Evolutionary conservation across 225 moss, liverwort and hornwort species (phyloP).

Genomic region (Pseudisothecium myosuroides): DNA sequence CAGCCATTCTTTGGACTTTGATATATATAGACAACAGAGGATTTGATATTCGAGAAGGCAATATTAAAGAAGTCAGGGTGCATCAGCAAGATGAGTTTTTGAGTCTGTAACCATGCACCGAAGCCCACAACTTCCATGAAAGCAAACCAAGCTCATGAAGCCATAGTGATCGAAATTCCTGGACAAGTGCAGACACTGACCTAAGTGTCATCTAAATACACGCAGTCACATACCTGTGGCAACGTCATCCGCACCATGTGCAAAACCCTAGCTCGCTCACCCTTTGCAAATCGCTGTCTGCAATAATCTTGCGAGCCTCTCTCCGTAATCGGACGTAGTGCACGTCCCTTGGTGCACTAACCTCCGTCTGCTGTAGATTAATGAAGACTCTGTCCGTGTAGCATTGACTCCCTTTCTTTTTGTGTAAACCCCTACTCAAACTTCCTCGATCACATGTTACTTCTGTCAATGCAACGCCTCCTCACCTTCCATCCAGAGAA

Average conservation of each 20-base stretch:
- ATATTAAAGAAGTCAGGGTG: too few relatives aligned
- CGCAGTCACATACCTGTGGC: not conserved
- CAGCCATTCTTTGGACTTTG: not conserved
- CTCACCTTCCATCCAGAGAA: not conserved
- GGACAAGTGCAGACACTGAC: not conserved
- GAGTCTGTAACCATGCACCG: not conserved
- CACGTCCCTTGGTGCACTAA: too few relatives aligned
- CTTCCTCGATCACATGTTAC: not conserved
- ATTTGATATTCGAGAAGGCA: not conserved
- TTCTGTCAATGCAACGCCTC: not conserved
- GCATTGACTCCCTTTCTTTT: not conserved
- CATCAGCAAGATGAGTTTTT: not conserved
- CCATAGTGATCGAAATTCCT: not conserved
- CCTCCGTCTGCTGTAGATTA: too few relatives aligned
- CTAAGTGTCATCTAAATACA: not conserved
- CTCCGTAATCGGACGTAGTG: not conserved
- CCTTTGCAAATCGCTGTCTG: not conserved
- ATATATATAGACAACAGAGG: not conserved
- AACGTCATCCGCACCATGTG: not conserved
- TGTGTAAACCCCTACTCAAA: not conserved
- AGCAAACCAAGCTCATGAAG: not conserved
- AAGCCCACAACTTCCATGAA: not conserved
- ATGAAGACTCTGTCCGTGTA: too few relatives aligned
- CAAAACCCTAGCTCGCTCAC: not conserved
- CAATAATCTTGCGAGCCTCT: not conserved